Conservation (phyloP, 1,284 basidiomycete genomes). For the Puccinia novopanici region DNA sequence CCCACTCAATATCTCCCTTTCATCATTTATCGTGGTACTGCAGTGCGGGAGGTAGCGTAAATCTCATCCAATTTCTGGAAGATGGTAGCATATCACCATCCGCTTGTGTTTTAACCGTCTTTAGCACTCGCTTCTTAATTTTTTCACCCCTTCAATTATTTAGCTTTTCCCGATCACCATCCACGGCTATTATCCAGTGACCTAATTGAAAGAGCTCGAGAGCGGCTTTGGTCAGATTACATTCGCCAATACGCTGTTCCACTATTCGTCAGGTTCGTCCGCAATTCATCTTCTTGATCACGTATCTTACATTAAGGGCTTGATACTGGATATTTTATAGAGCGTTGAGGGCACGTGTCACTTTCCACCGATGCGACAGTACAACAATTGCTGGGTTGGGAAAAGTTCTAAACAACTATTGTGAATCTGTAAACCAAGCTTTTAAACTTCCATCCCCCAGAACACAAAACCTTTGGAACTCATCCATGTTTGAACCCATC, state of each 20-base stretch:
- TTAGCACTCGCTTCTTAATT: background rate
- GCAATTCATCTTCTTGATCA: no score
- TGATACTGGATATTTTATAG: background rate
- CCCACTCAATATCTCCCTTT: slow-evolving; percentile 50
- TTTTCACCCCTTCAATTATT: background rate
- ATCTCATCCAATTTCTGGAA: slow-evolving; percentile 48
- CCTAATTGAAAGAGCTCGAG: slow-evolving; percentile 42
- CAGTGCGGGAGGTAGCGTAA: slow-evolving; percentile 36
- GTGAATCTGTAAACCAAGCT: slow-evolving; percentile 43
- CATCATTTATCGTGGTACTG: slow-evolving; percentile 31
- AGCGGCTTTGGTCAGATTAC: slow-evolving; percentile 49
- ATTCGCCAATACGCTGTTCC: slow-evolving; percentile 47
- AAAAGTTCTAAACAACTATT: slow-evolving; percentile 43
- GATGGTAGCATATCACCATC: slow-evolving; percentile 36
- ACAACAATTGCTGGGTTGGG: slow-evolving; percentile 34
- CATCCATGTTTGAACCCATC: slow-evolving; percentile 1
- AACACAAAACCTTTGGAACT: background rate
- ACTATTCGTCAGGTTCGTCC: slow-evolving; percentile 41
- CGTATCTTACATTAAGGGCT: background rate
- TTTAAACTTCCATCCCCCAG: slow-evolving; percentile 7
- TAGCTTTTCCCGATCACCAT: slow-evolving; percentile 42
- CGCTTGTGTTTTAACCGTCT: background rate
- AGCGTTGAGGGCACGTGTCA: slow-evolving; percentile 21
- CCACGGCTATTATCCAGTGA: slow-evolving; percentile 38
- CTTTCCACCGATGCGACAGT: slow-evolving; percentile 22